A percentile compares a stretch with the other conserved stretches of the same genome.
phyloP scores from a whole-genome alignment of 2,329 filamentous ascomycete genomes.

The Pseudogymnoascus sp. region DNA sequence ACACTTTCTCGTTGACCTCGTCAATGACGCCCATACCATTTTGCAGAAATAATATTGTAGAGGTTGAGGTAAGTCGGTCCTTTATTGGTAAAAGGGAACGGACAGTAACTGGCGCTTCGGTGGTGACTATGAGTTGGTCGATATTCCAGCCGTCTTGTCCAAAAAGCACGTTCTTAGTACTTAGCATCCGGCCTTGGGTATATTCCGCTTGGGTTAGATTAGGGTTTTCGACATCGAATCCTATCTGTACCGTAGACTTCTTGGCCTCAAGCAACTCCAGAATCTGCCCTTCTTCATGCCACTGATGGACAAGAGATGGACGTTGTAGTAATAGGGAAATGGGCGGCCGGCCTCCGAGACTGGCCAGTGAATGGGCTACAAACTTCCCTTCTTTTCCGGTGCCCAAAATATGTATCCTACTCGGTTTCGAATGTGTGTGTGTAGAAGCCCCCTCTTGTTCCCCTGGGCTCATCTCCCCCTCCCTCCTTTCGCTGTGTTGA shows the following conservation, averaged over 20 bases:
- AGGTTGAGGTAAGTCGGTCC: conserved; percentile 59
- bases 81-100: conserved; percentile 52
- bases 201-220: conserved; percentile 16
- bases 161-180: conserved; percentile 30
- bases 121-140: conserved; percentile 63
- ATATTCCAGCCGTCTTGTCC: conserved; percentile 38
- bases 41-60: conserved; percentile 69
- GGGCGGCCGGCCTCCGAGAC: conserved; percentile 51
- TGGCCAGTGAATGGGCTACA: conserved; percentile 57
- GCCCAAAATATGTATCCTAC: conserved; percentile 56
- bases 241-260: conserved; percentile 30
- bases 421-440: conserved; percentile 8
- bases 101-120: conserved; percentile 52
- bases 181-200: conserved; percentile 19
- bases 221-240: conserved; percentile 25
- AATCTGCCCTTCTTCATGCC: conserved; percentile 39
- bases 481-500: background rate
- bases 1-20: conserved; percentile 62
- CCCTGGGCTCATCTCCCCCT: conserved; percentile 22
- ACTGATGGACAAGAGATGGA: conserved; percentile 35
- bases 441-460: conserved; percentile 15
- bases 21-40: conserved; percentile 83
- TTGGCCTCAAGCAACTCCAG: conserved; percentile 40
- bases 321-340: conserved; percentile 57
- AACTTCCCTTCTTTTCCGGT: conserved; percentile 57